phyloP scores from a whole-genome alignment of 345 rosid species.

The sweet orange (Citrus sinensis) region DVS_A1.0 CM039163.1:18093501-18094000 shows the following conservation, averaged over 20 bases:
- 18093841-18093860: neutral
- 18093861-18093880: neutral
- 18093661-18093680: too few species aligned
- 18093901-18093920: neutral
- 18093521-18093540: too few species aligned
- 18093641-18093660: too few species aligned
- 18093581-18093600: too few species aligned
- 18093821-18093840: neutral
- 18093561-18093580: too few species aligned
- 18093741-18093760: neutral
- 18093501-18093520: too few species aligned
- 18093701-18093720: too few species aligned
- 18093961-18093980: neutral
- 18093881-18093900: neutral
- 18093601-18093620: too few species aligned
- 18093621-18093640: too few species aligned
- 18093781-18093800: neutral
- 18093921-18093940: neutral
- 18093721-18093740: neutral
- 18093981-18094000: neutral
- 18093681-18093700: too few species aligned
- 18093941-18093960: neutral
- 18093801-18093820: neutral
- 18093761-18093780: neutral
- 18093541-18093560: too few species aligned